phyloP scores from a whole-genome alignment of 306 rosid genomes.

The Trifolium pratense region DNA sequence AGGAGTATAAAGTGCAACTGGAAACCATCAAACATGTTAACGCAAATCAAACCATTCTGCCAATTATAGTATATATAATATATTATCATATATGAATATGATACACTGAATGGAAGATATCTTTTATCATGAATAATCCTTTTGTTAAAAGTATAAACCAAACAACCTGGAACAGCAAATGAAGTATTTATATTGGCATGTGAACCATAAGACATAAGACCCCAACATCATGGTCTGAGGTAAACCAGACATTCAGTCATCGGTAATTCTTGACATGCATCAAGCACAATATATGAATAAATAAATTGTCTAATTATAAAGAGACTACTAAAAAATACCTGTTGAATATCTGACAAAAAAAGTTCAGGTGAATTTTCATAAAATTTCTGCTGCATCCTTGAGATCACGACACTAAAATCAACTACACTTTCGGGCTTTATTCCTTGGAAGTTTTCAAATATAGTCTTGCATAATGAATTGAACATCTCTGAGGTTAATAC shows the following conservation, averaged over 20 bases:
- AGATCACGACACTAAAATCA: conserved; percentile 71
- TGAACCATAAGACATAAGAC: background rate
- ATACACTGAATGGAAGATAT: background rate
- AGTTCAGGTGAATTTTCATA: conserved; percentile 77
- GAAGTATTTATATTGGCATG: conserved; percentile 5
- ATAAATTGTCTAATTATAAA: conserved; percentile 3
- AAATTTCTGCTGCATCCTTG: conserved; percentile 71
- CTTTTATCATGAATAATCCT: conserved; percentile 4
- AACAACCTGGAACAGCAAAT: background rate
- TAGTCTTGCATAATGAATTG: conserved; percentile 64
- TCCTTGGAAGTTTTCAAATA: conserved; percentile 75
- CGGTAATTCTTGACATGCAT: background rate
- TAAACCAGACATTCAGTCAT: conserved; percentile 33
- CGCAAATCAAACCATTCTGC: background rate
- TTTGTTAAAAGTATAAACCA: conserved; percentile 7
- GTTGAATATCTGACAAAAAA: conserved; percentile 82
- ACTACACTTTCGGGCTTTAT: conserved; percentile 67
- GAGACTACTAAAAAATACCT: conserved; percentile 57
- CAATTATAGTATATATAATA: background rate
- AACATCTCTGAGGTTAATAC: conserved; percentile 76
- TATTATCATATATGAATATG: too few species aligned
- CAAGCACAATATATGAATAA: conserved; percentile 25
- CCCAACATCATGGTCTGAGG: conserved; percentile 10
- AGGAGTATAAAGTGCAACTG: conserved; percentile 21
- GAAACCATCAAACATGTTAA: background rate